A percentile compares a stretch with the other conserved stretches of the same genome.
These are phyloP conservation scores for Tolypocladium capitatum DNA, from an alignment of 2,329 filamentous ascomycete species.

Conservation along the genomic window DNA sequence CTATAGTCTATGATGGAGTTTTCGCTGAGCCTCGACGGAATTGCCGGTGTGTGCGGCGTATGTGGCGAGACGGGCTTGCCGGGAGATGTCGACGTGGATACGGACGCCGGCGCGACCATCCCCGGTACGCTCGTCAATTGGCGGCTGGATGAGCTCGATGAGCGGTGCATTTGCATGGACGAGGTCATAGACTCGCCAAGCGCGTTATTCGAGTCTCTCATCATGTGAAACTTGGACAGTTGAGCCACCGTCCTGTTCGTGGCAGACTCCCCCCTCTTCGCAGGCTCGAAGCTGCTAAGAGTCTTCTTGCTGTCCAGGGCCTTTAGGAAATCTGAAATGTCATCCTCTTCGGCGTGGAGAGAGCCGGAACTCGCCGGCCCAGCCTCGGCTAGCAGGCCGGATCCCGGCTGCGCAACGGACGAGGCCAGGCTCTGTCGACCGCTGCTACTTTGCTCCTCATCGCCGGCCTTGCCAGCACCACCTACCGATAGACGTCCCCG, in stretches of 20 bases:
- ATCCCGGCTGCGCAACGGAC: conserved; percentile 59
- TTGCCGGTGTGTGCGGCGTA: conserved; percentile 83
- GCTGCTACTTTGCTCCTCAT: conserved; percentile 68
- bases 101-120: conserved; percentile 58
- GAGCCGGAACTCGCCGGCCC: conserved; percentile 55
- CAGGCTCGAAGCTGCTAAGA: conserved; percentile 61
- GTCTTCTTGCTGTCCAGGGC: conserved; percentile 79
- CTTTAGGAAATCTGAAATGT: conserved; percentile 87
- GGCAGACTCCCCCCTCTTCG: conserved; percentile 53
- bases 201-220: conserved; percentile 79
- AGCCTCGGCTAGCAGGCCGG: conserved; percentile 61
- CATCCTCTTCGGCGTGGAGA: conserved; percentile 68
- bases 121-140: conserved; percentile 47
- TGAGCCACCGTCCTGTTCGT: conserved; percentile 67
- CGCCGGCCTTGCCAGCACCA: conserved; percentile 50
- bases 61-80: conserved; percentile 82
- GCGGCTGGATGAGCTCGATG: conserved; percentile 58
- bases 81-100: conserved; percentile 78
- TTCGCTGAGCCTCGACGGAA: conserved; percentile 84
- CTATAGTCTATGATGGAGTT: conserved; percentile 53
- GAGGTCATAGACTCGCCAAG: conserved; percentile 90
- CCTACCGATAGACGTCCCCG: conserved; percentile 66
- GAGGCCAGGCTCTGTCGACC: conserved; percentile 65
- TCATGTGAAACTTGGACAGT: conserved; percentile 71
- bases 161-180: conserved; percentile 72